phyloP scores from a whole-genome alignment of 345 rosid species.

The Salix purpurea region DNA sequence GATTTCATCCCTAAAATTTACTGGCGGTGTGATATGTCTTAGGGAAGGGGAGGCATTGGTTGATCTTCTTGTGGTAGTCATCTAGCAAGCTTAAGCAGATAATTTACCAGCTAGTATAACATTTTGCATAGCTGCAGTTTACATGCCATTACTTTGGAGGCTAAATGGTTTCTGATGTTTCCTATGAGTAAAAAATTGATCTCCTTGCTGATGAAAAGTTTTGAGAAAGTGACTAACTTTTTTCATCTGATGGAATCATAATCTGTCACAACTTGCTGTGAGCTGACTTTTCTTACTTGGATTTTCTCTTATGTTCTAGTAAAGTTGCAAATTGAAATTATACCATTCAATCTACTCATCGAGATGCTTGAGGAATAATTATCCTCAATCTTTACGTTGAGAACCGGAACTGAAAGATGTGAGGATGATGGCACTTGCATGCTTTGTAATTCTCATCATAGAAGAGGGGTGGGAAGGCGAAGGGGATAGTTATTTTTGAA shows the following conservation, averaged over 20 bases:
- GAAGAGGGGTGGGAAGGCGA: background rate
- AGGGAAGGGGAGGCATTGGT: background rate
- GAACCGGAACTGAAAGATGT: background rate
- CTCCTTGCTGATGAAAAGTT: background rate
- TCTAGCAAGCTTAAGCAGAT: background rate
- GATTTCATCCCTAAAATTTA: background rate
- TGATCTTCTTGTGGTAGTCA: background rate
- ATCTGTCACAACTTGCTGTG: background rate
- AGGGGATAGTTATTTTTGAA: background rate
- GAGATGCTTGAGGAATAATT: background rate
- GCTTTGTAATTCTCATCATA: background rate
- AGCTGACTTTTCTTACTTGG: background rate
- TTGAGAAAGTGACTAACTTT: background rate
- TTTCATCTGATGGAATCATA: background rate
- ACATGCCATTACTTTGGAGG: too few relatives aligned
- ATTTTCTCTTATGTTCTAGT: background rate
- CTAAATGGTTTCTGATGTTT: too few relatives aligned
- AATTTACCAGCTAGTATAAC: too few relatives aligned
- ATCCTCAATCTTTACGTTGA: background rate
- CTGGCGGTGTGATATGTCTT: background rate
- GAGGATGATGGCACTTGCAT: background rate
- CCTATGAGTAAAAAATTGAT: background rate
- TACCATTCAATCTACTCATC: background rate
- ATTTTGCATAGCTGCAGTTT: too few relatives aligned
- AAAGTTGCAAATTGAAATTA: background rate